Conservation (phyloP, 140 eudicot genomes). For the Erigeron philadelphicus region DNA sequence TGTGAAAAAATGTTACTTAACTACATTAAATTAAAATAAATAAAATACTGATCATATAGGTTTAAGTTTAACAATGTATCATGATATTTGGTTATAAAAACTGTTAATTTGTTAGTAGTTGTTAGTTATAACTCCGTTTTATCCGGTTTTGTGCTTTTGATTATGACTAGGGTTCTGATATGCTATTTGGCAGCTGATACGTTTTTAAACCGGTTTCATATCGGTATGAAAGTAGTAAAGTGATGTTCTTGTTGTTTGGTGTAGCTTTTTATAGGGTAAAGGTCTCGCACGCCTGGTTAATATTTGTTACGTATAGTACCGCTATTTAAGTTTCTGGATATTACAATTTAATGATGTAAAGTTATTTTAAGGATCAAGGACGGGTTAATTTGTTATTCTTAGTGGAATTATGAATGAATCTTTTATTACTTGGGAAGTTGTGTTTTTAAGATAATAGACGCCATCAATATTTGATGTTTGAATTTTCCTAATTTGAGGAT, state of each 20-base stretch:
- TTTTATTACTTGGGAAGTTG: background rate
- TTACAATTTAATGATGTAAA: no score
- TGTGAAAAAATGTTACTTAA: no score
- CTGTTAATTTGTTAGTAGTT: background rate
- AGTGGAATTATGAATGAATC: conserved; percentile 9
- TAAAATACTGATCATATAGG: background rate
- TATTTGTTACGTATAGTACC: background rate
- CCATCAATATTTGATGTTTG: conserved; percentile 8
- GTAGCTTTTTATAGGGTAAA: no score
- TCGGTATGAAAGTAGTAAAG: background rate
- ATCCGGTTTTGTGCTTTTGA: background rate
- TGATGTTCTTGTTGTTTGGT: conserved; percentile 4
- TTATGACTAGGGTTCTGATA: background rate
- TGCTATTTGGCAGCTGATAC: background rate
- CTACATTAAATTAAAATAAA: no score
- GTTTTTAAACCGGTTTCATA: background rate
- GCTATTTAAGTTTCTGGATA: no score
- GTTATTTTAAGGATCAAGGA: no score
- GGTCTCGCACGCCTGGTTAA: no score
- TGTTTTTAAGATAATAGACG: conserved; percentile 1
- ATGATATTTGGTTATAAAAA: conserved; percentile 2
- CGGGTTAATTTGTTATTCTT: background rate
- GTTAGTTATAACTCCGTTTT: background rate
- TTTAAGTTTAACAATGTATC: conserved; percentile 2
- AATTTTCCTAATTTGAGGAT: background rate